Conservation (phyloP, 2,329 filamentous ascomycete species). For the Penicillium verrucosum region DNA sequence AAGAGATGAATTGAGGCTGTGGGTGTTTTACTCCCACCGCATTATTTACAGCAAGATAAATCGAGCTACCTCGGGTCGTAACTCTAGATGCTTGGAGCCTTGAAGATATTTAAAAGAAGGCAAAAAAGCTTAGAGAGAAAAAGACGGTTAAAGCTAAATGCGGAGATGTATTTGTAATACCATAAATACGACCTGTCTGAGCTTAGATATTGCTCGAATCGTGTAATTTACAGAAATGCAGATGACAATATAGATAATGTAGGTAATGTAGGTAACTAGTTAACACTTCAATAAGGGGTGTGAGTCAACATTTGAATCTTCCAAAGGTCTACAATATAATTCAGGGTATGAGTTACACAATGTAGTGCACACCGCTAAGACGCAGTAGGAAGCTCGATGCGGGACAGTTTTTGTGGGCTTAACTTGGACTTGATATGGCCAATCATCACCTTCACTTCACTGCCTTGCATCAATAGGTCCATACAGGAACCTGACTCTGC, state of each 20-base stretch:
- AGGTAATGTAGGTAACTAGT: neutral
- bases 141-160: constrained; percentile 5
- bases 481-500: too few species aligned
- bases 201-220: neutral
- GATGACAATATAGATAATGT: neutral
- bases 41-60: constrained; percentile 3
- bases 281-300: neutral
- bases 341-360: neutral
- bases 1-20: neutral
- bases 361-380: neutral
- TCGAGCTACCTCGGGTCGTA: neutral
- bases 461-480: neutral
- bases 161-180: constrained; percentile 8
- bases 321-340: neutral
- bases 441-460: too few species aligned
- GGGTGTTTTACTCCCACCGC: neutral
- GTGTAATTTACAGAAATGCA: neutral
- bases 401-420: neutral
- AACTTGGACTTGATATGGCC: neutral
- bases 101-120: neutral
- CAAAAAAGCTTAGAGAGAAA: neutral
- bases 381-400: neutral
- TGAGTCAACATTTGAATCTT: neutral
- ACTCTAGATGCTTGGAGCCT: neutral
- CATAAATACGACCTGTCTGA: neutral